A percentile compares a stretch with the other conserved stretches of the same genome.
phyloP scores from a whole-genome alignment of 2,329 filamentous ascomycete genomes.

The Penicillium sp. region DNA sequence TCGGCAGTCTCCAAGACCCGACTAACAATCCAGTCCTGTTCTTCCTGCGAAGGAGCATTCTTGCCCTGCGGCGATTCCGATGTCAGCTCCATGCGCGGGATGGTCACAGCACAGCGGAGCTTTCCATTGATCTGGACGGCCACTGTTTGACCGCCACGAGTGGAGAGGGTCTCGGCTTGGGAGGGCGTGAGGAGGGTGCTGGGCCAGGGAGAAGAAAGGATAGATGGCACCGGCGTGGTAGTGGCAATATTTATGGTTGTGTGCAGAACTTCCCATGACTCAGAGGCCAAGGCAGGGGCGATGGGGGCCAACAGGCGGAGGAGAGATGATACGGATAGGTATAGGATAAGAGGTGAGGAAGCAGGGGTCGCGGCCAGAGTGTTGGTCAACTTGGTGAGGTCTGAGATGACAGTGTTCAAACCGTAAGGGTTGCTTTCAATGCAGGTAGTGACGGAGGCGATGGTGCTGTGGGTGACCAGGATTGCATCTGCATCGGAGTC shows the following conservation, averaged over 20 bases:
- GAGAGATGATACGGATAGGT: slow-evolving; percentile 55
- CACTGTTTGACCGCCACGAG: slow-evolving; percentile 49
- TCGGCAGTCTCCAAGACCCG: slow-evolving; percentile 62
- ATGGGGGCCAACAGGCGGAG: slow-evolving; percentile 75
- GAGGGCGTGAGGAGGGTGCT: slow-evolving; percentile 38
- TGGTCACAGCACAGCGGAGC: slow-evolving; percentile 64
- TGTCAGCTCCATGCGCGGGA: slow-evolving; percentile 53
- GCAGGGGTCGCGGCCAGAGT: slow-evolving; percentile 51
- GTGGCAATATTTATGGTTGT: slow-evolving; percentile 14
- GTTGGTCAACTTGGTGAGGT: slow-evolving; percentile 80
- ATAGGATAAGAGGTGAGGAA: slow-evolving; percentile 41
- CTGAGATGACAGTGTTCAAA: slow-evolving; percentile 79
- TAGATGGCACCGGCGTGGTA: slow-evolving; percentile 26
- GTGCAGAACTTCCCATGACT: slow-evolving; percentile 68
- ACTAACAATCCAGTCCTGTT: slow-evolving; percentile 61
- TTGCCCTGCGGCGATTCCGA: slow-evolving; percentile 29
- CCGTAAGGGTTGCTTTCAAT: slow-evolving; percentile 70
- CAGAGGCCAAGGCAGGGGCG: slow-evolving; percentile 75
- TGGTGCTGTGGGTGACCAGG: slow-evolving; percentile 65
- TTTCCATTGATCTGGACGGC: slow-evolving; percentile 82
- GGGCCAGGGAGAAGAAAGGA: slow-evolving; percentile 60
- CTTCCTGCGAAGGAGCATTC: slow-evolving; percentile 25
- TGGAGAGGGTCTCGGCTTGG: slow-evolving; percentile 49
- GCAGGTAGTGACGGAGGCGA: slow-evolving; percentile 65
- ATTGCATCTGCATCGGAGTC: slow-evolving; percentile 53